Percentiles rank a stretch among this genome's conserved stretches.
phyloP scores from a whole-genome alignment of 1,284 basidiomycete genomes.

The Gymnopus androsaceus region DNA sequence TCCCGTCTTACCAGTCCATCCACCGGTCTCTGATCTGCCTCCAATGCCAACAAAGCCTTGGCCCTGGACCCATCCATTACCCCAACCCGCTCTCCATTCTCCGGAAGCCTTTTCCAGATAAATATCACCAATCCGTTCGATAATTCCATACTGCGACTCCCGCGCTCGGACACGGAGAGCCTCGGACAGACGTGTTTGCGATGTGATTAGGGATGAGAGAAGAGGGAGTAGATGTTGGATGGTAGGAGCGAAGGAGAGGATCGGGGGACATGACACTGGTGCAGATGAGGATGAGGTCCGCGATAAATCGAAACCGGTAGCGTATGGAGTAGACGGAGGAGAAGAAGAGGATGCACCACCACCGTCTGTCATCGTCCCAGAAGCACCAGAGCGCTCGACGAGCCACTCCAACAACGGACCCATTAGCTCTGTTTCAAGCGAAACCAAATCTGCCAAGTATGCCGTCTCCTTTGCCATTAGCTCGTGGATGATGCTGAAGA shows the following conservation, averaged over 20 bases:
- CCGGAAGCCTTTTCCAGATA: background rate
- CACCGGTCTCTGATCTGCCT: background rate
- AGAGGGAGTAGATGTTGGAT: background rate
- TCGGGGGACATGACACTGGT: background rate
- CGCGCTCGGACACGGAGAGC: background rate
- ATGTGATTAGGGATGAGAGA: background rate
- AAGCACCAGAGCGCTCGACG: slow-evolving; percentile 53
- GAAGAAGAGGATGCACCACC: background rate
- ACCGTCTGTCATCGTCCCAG: slow-evolving; percentile 49
- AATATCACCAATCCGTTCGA: slow-evolving; percentile 1
- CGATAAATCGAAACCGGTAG: background rate
- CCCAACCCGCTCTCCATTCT: slow-evolving; percentile 3
- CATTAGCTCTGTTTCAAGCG: slow-evolving; percentile 85
- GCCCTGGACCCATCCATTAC: slow-evolving; percentile 4
- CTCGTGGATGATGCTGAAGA: slow-evolving; percentile 93
- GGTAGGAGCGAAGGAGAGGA: background rate
- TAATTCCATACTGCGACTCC: slow-evolving; percentile 4
- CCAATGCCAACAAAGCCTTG: background rate
- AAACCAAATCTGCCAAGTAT: slow-evolving; percentile 87
- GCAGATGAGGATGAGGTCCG: background rate
- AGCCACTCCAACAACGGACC: slow-evolving; percentile 82
- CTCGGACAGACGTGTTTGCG: background rate
- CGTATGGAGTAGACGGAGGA: background rate
- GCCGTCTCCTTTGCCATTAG: slow-evolving; percentile 89
- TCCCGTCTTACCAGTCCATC: slow-evolving; percentile 4